phyloP scores from a whole-genome alignment of 768 basidiomycete species.

The Nidularia pulvinata region DNA sequence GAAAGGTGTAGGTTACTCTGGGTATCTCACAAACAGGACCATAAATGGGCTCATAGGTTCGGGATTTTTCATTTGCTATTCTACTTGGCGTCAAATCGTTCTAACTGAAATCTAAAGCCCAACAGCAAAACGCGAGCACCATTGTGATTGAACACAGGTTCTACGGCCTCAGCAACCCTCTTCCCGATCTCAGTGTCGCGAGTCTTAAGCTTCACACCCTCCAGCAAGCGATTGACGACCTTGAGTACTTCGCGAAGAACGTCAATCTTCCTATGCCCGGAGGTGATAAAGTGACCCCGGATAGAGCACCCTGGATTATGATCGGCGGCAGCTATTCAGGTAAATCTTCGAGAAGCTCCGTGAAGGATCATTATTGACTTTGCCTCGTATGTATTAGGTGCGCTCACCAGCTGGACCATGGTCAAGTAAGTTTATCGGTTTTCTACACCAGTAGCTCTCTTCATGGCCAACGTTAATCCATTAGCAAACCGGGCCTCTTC shows the following conservation, averaged over 20 bases:
- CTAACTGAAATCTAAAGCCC: constrained; percentile 28
- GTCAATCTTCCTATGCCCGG: constrained; percentile 70
- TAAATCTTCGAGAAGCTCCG: constrained; percentile 6
- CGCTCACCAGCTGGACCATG: constrained; percentile 64
- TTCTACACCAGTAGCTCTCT: too few species aligned
- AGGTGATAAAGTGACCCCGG: constrained; percentile 57
- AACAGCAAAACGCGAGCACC: constrained; percentile 61
- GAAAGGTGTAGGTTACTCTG: constrained; percentile 30
- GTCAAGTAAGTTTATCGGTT: constrained; percentile 44
- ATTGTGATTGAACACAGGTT: constrained; percentile 74
- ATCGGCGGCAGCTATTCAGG: constrained; percentile 52
- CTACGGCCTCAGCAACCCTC: constrained; percentile 74
- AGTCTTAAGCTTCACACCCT: constrained; percentile 64
- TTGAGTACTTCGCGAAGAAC: constrained; percentile 68
- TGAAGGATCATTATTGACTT: too few species aligned
- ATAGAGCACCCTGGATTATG: constrained; percentile 47
- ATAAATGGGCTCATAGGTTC: constrained; percentile 58
- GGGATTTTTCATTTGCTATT: neutral
- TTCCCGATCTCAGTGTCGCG: constrained; percentile 51
- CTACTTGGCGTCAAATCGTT: neutral
- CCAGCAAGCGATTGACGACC: constrained; percentile 73
- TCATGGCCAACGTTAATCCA: neutral
- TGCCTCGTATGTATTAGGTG: constrained; percentile 16
- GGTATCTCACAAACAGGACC: constrained; percentile 62
- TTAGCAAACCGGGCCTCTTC: constrained; percentile 60